Conservation (phyloP, 2,329 filamentous ascomycete species). For the Monascus ruber region DNA sequence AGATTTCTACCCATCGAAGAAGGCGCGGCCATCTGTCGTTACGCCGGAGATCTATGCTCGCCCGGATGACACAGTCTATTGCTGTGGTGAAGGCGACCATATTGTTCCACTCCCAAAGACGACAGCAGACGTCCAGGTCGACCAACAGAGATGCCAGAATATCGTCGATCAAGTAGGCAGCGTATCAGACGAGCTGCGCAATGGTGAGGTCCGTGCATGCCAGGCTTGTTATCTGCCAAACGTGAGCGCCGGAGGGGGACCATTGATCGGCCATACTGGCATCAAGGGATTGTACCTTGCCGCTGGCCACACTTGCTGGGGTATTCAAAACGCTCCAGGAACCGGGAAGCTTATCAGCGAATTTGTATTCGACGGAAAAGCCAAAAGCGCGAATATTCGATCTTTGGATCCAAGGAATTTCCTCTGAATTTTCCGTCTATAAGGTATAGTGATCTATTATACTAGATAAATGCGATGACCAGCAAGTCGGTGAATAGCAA, state of each 20-base stretch:
- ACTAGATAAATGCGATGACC: too few species aligned
- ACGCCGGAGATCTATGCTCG: slow-evolving; percentile 90
- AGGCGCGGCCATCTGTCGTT: slow-evolving; percentile 49
- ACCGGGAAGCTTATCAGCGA: slow-evolving; percentile 75
- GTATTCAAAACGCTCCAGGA: slow-evolving; percentile 87
- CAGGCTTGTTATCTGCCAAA: slow-evolving; percentile 93
- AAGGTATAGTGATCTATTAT: too few species aligned
- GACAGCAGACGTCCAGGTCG: slow-evolving; percentile 63
- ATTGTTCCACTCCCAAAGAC: slow-evolving; percentile 62
- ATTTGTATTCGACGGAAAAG: slow-evolving; percentile 61
- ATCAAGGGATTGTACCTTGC: slow-evolving; percentile 69
- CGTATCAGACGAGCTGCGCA: slow-evolving; percentile 47
- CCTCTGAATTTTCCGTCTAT: slow-evolving; percentile 9
- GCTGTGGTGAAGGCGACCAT: slow-evolving; percentile 81
- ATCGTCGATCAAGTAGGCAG: slow-evolving; percentile 64
- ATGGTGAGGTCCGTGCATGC: slow-evolving; percentile 57
- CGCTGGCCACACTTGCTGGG: slow-evolving; percentile 93
- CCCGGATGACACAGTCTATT: slow-evolving; percentile 81
- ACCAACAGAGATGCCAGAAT: slow-evolving; percentile 69
- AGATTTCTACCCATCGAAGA: slow-evolving; percentile 42
- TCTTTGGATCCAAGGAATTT: slow-evolving; percentile 57
- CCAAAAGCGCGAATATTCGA: slow-evolving; percentile 55
- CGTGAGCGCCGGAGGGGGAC: slow-evolving; percentile 51
- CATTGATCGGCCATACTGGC: slow-evolving; percentile 65
- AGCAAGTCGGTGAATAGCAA: too few species aligned